Conservation (phyloP, 768 basidiomycete species). For the Naganishia friedmannii region DNA sequence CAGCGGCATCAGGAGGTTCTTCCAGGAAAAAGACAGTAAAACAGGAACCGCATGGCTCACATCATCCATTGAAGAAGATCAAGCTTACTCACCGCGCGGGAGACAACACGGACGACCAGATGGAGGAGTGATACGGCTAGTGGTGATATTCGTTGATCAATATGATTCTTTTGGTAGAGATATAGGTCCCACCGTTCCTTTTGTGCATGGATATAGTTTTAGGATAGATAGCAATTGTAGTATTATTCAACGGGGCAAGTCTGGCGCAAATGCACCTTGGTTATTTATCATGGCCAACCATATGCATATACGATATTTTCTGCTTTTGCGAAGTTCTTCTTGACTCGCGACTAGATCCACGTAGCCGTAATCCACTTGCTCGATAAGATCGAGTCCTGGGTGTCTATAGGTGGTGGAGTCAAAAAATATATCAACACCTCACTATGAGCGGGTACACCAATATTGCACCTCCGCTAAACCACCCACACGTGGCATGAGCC, state of each 20-base stretch:
- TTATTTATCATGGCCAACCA: too few species aligned
- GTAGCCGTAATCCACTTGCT: too few species aligned
- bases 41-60: not conserved
- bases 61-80: constrained; percentile 32
- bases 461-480: too few species aligned
- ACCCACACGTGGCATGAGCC: too few species aligned
- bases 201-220: not conserved
- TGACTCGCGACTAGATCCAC: too few species aligned
- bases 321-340: too few species aligned
- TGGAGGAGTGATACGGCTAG: constrained; percentile 3
- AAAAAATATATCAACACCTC: too few species aligned
- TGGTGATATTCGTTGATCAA: not conserved
- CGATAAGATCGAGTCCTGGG: too few species aligned
- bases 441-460: too few species aligned
- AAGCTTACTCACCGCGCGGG: constrained; percentile 28
- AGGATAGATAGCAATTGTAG: constrained; percentile 3
- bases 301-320: too few species aligned
- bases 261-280: not conserved
- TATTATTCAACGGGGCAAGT: not conserved
- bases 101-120: constrained; percentile 8
- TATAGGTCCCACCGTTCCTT: not conserved
- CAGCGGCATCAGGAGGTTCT: not conserved
- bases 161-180: too few species aligned
- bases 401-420: too few species aligned
- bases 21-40: constrained; percentile 26